These are phyloP conservation scores for Penicillium brevicompactum DNA, from an alignment of 2,329 filamentous ascomycete genomes.

Conservation along the genomic window DNA sequence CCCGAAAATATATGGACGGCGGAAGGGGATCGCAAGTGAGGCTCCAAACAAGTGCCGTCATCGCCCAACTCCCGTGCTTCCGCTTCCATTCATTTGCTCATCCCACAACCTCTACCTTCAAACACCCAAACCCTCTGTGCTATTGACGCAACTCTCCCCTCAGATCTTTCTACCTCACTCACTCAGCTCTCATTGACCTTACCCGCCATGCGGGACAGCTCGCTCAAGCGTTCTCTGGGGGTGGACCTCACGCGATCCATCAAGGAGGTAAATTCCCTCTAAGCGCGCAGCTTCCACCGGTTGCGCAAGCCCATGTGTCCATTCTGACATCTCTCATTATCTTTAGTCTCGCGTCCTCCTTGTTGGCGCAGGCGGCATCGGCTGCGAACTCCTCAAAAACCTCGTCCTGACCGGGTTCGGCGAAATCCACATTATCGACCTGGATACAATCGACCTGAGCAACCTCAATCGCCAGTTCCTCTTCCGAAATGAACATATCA, in stretches of 20 bases:
- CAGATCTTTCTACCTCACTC: background rate
- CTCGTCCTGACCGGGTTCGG: constrained; percentile 89
- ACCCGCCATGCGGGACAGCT: constrained; percentile 42
- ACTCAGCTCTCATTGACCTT: constrained; percentile 1
- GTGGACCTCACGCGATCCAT: constrained; percentile 40
- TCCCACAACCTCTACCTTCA: background rate
- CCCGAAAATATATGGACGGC: no score
- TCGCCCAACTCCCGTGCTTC: constrained; percentile 18
- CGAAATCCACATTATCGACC: constrained; percentile 91
- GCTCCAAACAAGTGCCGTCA: constrained; percentile 25
- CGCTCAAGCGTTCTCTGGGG: constrained; percentile 47
- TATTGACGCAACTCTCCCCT: background rate
- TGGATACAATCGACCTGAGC: constrained; percentile 97
- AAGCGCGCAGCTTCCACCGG: background rate
- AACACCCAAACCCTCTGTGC: no score
- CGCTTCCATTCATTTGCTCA: constrained; percentile 6
- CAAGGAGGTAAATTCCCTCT: constrained; percentile 39
- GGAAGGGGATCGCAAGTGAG: constrained; percentile 3
- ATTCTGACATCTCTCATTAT: constrained; percentile 11
- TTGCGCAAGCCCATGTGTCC: background rate
- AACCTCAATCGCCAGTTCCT: constrained; percentile 98
- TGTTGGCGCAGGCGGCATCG: constrained; percentile 95
- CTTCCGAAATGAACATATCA: constrained; percentile 95
- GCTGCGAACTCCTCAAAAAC: constrained; percentile 96
- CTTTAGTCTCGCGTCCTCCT: constrained; percentile 81